Evolutionary conservation across 805 yeast genomes (phyloP).

Genomic region (Isabelozyma rhagii): DNA sequence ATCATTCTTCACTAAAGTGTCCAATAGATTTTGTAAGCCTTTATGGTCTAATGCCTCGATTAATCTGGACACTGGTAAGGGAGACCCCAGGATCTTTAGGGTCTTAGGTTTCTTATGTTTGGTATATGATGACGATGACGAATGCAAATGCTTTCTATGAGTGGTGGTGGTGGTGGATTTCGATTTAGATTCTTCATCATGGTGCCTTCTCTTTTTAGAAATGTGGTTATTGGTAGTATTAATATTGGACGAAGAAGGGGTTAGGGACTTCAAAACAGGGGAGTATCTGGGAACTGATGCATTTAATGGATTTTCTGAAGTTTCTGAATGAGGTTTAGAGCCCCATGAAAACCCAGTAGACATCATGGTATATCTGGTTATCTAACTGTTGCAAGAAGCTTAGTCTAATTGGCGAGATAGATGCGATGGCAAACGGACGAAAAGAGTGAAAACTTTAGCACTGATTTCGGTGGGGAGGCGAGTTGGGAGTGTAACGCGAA

Average conservation of each 20-base stretch:
- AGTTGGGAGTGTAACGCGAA: too few species aligned
- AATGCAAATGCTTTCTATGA: background rate
- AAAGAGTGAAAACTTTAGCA: too few species aligned
- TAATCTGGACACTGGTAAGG: constrained; percentile 59
- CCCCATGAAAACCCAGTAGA: constrained; percentile 7
- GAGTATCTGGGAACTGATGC: constrained; percentile 6
- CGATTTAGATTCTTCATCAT: constrained; percentile 7
- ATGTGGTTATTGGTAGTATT: background rate
- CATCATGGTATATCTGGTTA: constrained; percentile 2
- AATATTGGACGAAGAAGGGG: background rate
- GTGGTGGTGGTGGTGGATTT: constrained; percentile 1
- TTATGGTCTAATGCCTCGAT: constrained; percentile 65
- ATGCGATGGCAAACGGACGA: background rate
- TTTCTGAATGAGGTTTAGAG: background rate
- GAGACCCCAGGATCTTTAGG: constrained; percentile 51
- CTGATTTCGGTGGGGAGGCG: too few species aligned
- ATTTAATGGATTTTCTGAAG: background rate
- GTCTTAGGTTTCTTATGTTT: constrained; percentile 32
- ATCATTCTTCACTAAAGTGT: constrained; percentile 51
- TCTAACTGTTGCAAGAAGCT: too few species aligned
- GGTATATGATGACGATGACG: constrained; percentile 4
- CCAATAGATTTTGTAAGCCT: constrained; percentile 51
- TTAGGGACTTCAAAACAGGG: constrained; percentile 4
- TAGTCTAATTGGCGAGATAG: too few species aligned
- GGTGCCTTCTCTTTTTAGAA: constrained; percentile 11